Evolutionary conservation across 2,329 filamentous ascomycete genomes (phyloP).

Genomic region (Cordyceps cicadae): DNA sequence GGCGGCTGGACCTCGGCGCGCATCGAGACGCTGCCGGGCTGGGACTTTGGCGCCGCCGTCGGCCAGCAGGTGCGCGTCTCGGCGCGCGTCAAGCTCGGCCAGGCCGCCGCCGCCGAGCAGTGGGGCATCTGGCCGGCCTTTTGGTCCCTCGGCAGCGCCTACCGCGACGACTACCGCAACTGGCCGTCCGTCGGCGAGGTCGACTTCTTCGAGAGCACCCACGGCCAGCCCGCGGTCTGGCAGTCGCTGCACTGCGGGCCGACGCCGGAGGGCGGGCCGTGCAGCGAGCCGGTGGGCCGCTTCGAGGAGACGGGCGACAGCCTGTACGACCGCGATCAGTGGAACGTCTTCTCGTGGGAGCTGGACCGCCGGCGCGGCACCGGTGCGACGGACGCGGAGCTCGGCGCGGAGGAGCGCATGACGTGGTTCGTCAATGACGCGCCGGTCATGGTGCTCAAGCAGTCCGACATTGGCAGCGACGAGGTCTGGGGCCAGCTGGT

Average conservation of each 20-base stretch:
- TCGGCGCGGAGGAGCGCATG: constrained; percentile 24
- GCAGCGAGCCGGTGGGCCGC: constrained; percentile 32
- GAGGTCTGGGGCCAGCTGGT: constrained; percentile 25
- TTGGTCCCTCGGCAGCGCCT: constrained; percentile 34
- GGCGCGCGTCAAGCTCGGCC: constrained; percentile 30
- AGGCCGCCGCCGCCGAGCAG: constrained; percentile 18
- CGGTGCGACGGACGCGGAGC: background rate
- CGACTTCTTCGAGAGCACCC: constrained; percentile 36
- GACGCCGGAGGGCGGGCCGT: constrained; percentile 28
- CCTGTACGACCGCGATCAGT: constrained; percentile 22
- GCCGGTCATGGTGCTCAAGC: constrained; percentile 20
- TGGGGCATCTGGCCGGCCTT: constrained; percentile 40
- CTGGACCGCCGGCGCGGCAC: constrained; percentile 23
- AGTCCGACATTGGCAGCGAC: constrained; percentile 20
- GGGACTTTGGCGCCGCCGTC: constrained; percentile 26
- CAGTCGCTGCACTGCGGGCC: constrained; percentile 35
- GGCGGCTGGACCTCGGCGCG: constrained; percentile 36
- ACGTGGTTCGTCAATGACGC: constrained; percentile 28
- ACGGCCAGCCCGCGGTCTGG: constrained; percentile 27
- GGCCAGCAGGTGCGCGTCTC: constrained; percentile 31
- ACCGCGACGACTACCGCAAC: constrained; percentile 28
- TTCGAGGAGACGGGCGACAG: constrained; percentile 13
- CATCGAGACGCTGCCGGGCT: constrained; percentile 29
- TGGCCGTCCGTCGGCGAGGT: constrained; percentile 38
- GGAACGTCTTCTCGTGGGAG: constrained; percentile 25